Conservation (phyloP, 140 eudicot genomes). For the Cichorium intybus region DNA sequence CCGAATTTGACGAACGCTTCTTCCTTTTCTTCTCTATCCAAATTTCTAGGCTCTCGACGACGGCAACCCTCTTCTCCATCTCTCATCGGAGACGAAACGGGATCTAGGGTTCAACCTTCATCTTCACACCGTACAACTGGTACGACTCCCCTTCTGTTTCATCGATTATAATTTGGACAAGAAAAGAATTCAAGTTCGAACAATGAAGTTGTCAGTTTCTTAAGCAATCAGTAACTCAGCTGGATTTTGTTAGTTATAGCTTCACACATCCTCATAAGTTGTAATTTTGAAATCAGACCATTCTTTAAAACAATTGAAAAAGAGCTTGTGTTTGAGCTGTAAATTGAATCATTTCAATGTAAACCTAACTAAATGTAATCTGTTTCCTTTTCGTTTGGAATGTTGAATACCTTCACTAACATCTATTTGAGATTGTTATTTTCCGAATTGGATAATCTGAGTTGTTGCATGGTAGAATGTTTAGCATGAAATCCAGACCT, state of each 20-base stretch:
- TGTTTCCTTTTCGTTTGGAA: neutral
- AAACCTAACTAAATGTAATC: slow-evolving; percentile 13
- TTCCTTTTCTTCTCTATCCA: slow-evolving; percentile 23
- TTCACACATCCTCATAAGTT: neutral
- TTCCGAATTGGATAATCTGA: neutral
- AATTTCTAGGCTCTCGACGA: slow-evolving; percentile 19
- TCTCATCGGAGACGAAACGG: slow-evolving; percentile 28
- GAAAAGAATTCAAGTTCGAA: slow-evolving; percentile 13
- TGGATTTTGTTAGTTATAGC: slow-evolving; percentile 9
- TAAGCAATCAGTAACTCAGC: slow-evolving; percentile 19
- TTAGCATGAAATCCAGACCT: neutral
- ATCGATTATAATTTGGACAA: slow-evolving; percentile 15
- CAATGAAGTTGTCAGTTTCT: slow-evolving; percentile 11
- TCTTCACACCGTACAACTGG: slow-evolving; percentile 30
- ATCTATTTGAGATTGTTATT: neutral
- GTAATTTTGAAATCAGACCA: neutral
- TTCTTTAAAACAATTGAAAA: neutral
- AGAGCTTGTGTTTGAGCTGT: neutral
- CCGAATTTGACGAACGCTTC: slow-evolving; percentile 26
- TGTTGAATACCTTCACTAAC: neutral
- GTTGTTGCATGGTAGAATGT: slow-evolving; percentile 1
- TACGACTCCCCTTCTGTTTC: slow-evolving; percentile 14
- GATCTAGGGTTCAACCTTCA: slow-evolving; percentile 35
- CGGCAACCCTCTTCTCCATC: slow-evolving; percentile 22
- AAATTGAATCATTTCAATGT: neutral